phyloP scores from a whole-genome alignment of 2,329 filamentous ascomycete species.

The Hymenoscyphus fraxineus region DNA sequence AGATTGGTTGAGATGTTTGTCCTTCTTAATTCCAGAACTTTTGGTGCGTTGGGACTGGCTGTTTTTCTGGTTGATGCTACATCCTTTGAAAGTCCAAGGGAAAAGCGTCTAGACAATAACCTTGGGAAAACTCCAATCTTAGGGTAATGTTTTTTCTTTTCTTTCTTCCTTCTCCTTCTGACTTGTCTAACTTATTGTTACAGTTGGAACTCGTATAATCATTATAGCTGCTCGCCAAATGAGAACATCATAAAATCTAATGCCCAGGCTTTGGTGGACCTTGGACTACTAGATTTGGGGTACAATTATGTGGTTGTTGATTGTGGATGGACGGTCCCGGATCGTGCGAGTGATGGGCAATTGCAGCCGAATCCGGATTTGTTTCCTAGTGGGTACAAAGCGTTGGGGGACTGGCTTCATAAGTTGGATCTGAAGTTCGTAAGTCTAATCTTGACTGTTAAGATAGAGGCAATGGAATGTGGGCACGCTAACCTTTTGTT shows the following conservation, averaged over 20 bases:
- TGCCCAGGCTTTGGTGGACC: slow-evolving; percentile 44
- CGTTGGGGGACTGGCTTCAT: slow-evolving; percentile 41
- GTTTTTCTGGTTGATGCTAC: not conserved
- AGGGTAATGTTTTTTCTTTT: not conserved
- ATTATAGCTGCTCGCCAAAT: slow-evolving; percentile 44
- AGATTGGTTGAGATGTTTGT: not conserved
- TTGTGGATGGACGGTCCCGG: slow-evolving; percentile 46
- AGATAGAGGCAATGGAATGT: no score
- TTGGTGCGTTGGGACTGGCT: not conserved
- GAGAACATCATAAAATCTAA: slow-evolving; percentile 45
- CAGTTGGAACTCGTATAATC: slow-evolving; percentile 49
- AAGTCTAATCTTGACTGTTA: no score
- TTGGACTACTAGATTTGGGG: slow-evolving; percentile 42
- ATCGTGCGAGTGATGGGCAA: slow-evolving; percentile 34
- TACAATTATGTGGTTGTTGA: slow-evolving; percentile 49
- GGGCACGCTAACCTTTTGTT: no score
- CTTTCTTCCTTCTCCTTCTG: no score
- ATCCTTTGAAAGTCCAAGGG: not conserved
- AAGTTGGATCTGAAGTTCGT: slow-evolving; percentile 38
- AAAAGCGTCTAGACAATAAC: not conserved
- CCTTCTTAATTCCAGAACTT: not conserved
- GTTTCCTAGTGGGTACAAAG: slow-evolving; percentile 42
- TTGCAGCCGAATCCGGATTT: slow-evolving; percentile 41
- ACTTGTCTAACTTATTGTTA: no score
- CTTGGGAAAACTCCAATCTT: not conserved